These are phyloP conservation scores for Vanrija humicola DNA, from an alignment of 1,284 basidiomycete species.

Conservation along the genomic window DNA sequence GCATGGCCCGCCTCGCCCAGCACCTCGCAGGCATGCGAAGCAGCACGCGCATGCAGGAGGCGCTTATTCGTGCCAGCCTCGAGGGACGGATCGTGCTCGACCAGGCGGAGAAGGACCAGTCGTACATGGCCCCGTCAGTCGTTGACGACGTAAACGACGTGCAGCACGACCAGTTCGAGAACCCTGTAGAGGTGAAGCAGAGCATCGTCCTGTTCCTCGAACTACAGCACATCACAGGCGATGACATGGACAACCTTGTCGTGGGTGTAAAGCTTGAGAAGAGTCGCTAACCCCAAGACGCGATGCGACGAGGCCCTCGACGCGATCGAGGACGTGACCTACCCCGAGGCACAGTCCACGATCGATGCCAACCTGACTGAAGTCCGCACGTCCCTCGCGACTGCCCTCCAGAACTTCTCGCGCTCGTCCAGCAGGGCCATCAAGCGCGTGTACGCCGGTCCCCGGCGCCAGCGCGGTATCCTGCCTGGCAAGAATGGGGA, in stretches of 20 bases:
- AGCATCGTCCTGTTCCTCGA: conserved; percentile 75
- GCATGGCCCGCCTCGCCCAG: conserved; percentile 80
- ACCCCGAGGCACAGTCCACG: conserved; percentile 1
- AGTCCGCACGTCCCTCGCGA: conserved; percentile 63
- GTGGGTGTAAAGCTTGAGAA: conserved; percentile 51
- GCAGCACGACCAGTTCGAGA: conserved; percentile 14
- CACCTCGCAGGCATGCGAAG: conserved; percentile 82
- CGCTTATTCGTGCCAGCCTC: conserved; percentile 64
- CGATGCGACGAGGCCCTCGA: conserved; percentile 40
- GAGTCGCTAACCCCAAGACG: conserved; percentile 16
- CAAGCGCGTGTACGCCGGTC: conserved; percentile 64
- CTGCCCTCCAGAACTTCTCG: conserved; percentile 63
- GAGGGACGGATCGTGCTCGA: conserved; percentile 56
- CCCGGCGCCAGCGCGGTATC: conserved; percentile 26
- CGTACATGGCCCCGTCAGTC: conserved; percentile 14
- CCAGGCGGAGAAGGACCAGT: conserved; percentile 10
- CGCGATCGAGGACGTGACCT: conserved; percentile 33
- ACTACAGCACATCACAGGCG: conserved; percentile 75
- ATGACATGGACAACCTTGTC: conserved; percentile 69
- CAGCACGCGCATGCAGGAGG: conserved; percentile 75
- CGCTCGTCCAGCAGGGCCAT: conserved; percentile 70
- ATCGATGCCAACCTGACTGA: conserved; percentile 55
- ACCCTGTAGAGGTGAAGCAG: conserved; percentile 56
- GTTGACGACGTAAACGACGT: conserved; percentile 52
- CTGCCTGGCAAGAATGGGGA: conserved; percentile 26